Evolutionary conservation across 1,284 basidiomycete species (phyloP).

Genomic region (Athelia sp.): DNA sequence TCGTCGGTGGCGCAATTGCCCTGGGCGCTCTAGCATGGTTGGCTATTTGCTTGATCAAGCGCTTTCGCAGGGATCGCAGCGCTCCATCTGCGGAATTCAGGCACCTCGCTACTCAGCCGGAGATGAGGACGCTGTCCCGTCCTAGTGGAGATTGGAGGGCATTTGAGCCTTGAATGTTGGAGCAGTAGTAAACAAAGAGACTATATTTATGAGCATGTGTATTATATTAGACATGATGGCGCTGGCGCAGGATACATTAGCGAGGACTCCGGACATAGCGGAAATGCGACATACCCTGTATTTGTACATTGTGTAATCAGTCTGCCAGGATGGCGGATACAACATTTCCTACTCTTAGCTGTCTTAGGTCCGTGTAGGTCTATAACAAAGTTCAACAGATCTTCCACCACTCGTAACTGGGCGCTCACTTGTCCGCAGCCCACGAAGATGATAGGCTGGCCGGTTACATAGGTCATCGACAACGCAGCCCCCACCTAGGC

Average conservation of each 20-base stretch:
- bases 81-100: neutral
- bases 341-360: slow-evolving; percentile 87
- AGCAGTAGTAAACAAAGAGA: too few species aligned
- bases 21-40: neutral
- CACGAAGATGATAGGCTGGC: slow-evolving; percentile 94
- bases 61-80: neutral
- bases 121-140: too few species aligned
- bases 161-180: too few species aligned
- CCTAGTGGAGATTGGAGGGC: too few species aligned
- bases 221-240: too few species aligned
- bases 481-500: slow-evolving; percentile 88
- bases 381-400: slow-evolving; percentile 26
- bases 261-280: too few species aligned
- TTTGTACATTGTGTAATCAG: slow-evolving; percentile 24
- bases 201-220: too few species aligned
- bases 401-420: too few species aligned
- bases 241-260: too few species aligned
- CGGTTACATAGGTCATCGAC: slow-evolving; percentile 97
- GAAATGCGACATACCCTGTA: neutral
- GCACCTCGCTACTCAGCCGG: neutral
- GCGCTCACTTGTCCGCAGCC: slow-evolving; percentile 85
- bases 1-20: neutral
- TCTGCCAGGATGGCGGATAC: slow-evolving; percentile 86
- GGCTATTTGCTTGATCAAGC: neutral
- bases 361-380: slow-evolving; percentile 93